Conservation (phyloP, 2,329 filamentous ascomycete genomes). For the Triangularia setosa region DNA sequence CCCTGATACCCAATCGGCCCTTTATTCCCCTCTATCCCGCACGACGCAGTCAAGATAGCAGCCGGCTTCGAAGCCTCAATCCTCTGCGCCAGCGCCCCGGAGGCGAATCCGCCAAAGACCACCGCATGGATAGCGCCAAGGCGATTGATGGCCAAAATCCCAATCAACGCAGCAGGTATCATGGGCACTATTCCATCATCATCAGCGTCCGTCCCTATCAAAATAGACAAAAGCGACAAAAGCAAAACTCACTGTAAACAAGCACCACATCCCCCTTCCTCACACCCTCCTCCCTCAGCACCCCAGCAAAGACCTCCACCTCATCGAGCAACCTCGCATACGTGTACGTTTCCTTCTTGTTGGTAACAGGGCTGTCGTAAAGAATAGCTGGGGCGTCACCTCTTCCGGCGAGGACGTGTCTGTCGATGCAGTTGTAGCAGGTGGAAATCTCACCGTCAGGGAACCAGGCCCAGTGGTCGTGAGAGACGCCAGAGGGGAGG, state of each 20-base stretch:
- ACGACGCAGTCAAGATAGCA: slow-evolving; percentile 81
- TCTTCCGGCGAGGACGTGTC: slow-evolving; percentile 77
- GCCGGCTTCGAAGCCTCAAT: slow-evolving; percentile 78
- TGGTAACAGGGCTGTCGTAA: slow-evolving; percentile 84
- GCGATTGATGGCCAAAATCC: slow-evolving; percentile 74
- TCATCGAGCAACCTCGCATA: slow-evolving; percentile 74
- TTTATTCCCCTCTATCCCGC: slow-evolving; percentile 84
- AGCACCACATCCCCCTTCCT: slow-evolving; percentile 81
- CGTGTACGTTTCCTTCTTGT: slow-evolving; percentile 65
- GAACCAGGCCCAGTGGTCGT: slow-evolving; percentile 88
- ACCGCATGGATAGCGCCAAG: slow-evolving; percentile 86
- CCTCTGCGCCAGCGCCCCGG: slow-evolving; percentile 75
- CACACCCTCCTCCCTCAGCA: slow-evolving; percentile 77
- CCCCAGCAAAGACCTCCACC: slow-evolving; percentile 77
- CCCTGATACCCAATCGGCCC: slow-evolving; percentile 73
- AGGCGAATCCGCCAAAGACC: slow-evolving; percentile 89
- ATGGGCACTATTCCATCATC: slow-evolving; percentile 71
- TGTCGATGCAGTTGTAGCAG: slow-evolving; percentile 86
- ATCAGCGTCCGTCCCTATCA: background rate
- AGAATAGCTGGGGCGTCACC: slow-evolving; percentile 72
- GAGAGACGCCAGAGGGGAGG: slow-evolving; percentile 56
- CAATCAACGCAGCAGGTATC: slow-evolving; percentile 85
- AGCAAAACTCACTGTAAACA: slow-evolving; percentile 71
- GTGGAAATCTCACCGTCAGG: slow-evolving; percentile 84
- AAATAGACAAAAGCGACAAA: background rate